Percentiles rank a stretch among this genome's conserved stretches.
Evolutionary conservation across 1,139 yeast species (phyloP).

Genomic region (Candida dubliniensis): DNA sequence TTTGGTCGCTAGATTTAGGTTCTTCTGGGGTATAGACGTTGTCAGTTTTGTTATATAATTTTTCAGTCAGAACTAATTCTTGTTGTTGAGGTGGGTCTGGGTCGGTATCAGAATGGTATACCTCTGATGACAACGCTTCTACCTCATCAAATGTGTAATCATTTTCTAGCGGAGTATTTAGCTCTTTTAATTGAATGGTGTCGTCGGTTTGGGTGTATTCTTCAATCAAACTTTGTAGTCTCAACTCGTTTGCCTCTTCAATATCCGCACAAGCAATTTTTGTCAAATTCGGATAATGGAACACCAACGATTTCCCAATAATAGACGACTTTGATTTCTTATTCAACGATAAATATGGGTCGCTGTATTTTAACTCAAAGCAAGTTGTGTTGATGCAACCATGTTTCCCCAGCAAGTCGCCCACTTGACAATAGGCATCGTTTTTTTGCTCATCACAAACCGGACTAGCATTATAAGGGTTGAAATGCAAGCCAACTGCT

Average conservation of each 20-base stretch:
- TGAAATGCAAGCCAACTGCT: slow-evolving; percentile 50
- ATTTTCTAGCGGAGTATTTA: slow-evolving; percentile 19
- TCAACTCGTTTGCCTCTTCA: slow-evolving; percentile 28
- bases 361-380: slow-evolving; percentile 52
- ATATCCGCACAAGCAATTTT: slow-evolving; percentile 63
- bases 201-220: slow-evolving; percentile 25
- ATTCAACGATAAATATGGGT: slow-evolving; percentile 54
- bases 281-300: slow-evolving; percentile 50
- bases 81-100: slow-evolving; percentile 9
- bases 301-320: slow-evolving; percentile 52
- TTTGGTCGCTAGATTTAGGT: background rate
- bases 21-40: background rate
- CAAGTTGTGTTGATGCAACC: slow-evolving; percentile 59
- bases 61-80: slow-evolving; percentile 7
- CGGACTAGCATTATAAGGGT: slow-evolving; percentile 50
- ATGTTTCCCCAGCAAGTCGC: slow-evolving; percentile 65
- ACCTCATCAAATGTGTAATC: slow-evolving; percentile 18
- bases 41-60: slow-evolving; percentile 10
- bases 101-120: slow-evolving; percentile 16
- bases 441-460: slow-evolving; percentile 45
- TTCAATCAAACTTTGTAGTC: slow-evolving; percentile 26
- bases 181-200: slow-evolving; percentile 21
- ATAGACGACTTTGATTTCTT: slow-evolving; percentile 47
- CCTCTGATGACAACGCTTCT: slow-evolving; percentile 19
- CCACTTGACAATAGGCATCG: slow-evolving; percentile 57